phyloP scores from a whole-genome alignment of 805 yeast species.

The Kregervanrija pseudodelftensis region DNA sequence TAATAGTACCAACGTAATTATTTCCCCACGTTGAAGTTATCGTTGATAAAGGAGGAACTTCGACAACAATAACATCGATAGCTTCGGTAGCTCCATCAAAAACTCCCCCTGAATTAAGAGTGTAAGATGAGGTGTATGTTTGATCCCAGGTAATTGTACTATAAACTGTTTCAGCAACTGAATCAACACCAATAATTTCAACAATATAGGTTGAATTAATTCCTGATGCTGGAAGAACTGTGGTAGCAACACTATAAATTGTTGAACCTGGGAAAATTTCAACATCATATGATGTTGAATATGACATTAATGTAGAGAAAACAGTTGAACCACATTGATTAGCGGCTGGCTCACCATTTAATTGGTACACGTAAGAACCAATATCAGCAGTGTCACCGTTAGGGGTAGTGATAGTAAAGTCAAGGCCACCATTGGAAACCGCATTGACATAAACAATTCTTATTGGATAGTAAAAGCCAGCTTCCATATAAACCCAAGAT shows the following conservation, averaged over 20 bases:
- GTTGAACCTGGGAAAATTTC: constrained; percentile 3
- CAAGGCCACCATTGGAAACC: constrained; percentile 5
- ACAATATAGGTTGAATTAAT: too few relatives aligned
- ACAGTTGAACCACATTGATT: constrained; percentile 1
- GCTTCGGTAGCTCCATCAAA: neutral
- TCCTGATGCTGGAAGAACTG: too few relatives aligned
- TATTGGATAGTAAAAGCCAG: constrained; percentile 14
- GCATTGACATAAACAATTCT: constrained; percentile 14
- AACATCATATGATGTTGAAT: constrained; percentile 2
- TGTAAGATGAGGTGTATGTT: neutral
- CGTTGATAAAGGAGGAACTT: neutral
- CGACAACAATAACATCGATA: neutral
- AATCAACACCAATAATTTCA: too few relatives aligned
- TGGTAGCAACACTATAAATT: neutral
- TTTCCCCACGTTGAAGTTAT: too few relatives aligned
- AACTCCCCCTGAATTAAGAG: neutral
- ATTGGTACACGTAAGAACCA: constrained; percentile 5
- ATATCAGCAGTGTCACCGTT: constrained; percentile 2
- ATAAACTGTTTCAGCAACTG: too few relatives aligned
- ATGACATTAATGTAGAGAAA: constrained; percentile 1
- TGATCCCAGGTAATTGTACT: neutral
- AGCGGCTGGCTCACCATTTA: neutral
- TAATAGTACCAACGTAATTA: too few relatives aligned
- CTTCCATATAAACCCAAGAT: constrained; percentile 10
- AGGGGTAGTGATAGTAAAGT: constrained; percentile 10